Percentiles rank a stretch among this genome's conserved stretches.
phyloP scores from a whole-genome alignment of 2,329 filamentous ascomycete genomes.

The Myriangium duriaei region DNA sequence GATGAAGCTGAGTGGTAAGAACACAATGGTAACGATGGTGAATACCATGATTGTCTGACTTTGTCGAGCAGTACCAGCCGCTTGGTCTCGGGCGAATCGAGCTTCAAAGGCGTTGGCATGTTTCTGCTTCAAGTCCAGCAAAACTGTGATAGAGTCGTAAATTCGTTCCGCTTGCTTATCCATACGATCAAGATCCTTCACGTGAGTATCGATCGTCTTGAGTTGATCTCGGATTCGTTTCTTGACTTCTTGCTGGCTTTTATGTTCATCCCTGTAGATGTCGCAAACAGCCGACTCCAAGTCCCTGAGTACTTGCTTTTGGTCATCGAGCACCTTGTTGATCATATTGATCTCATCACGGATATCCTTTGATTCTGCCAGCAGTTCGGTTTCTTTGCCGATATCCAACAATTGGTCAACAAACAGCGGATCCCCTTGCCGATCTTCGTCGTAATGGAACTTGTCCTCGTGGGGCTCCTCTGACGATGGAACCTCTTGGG shows the following conservation, averaged over 20 bases:
- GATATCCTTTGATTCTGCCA: slow-evolving; percentile 55
- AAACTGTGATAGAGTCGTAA: slow-evolving; percentile 47
- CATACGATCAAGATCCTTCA: slow-evolving; percentile 52
- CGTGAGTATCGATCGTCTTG: slow-evolving; percentile 44
- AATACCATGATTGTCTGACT: slow-evolving; percentile 47
- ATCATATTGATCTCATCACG: slow-evolving; percentile 56
- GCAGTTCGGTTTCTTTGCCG: slow-evolving; percentile 45
- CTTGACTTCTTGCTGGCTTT: slow-evolving; percentile 35
- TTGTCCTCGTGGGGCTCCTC: slow-evolving; percentile 18
- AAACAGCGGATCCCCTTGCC: slow-evolving; percentile 20
- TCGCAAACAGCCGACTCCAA: slow-evolving; percentile 33
- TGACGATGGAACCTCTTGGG: slow-evolving; percentile 11
- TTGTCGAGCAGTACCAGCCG: slow-evolving; percentile 46
- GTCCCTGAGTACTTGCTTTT: slow-evolving; percentile 35
- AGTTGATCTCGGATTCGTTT: slow-evolving; percentile 45
- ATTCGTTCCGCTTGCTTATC: slow-evolving; percentile 49
- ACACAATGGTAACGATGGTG: slow-evolving; percentile 47
- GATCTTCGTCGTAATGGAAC: slow-evolving; percentile 14
- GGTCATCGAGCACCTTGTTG: slow-evolving; percentile 38
- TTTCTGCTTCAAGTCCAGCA: slow-evolving; percentile 57
- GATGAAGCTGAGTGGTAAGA: slow-evolving; percentile 44
- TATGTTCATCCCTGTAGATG: slow-evolving; percentile 25
- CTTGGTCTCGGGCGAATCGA: slow-evolving; percentile 48
- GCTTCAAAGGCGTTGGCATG: slow-evolving; percentile 57
- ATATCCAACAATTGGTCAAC: slow-evolving; percentile 49